A percentile compares a stretch with the other conserved stretches of the same genome.
These are phyloP conservation scores for Trypanosomatidae sp. DNA, from an alignment of 208 protist species.

Conservation along the genomic window DNA sequence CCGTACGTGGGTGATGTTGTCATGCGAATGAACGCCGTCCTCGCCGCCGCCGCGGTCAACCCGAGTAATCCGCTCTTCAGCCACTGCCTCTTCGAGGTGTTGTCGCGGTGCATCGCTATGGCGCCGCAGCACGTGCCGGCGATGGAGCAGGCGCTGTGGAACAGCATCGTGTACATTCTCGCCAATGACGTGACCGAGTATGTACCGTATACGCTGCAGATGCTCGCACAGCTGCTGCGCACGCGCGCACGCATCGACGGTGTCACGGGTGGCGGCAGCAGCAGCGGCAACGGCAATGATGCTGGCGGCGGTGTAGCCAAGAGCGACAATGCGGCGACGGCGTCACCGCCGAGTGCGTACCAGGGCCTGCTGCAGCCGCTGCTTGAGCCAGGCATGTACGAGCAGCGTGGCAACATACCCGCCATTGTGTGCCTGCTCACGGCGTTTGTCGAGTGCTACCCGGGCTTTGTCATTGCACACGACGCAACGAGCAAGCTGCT, in stretches of 20 bases:
- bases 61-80: conserved; percentile 92
- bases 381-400: conserved; percentile 40
- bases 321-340: neutral
- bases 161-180: conserved; percentile 77
- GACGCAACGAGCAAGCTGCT: conserved; percentile 46
- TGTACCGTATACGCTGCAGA: conserved; percentile 94
- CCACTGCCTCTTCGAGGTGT: conserved; percentile 94
- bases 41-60: conserved; percentile 71
- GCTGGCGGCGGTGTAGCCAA: neutral
- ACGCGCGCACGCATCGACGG: conserved; percentile 13
- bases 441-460: conserved; percentile 58
- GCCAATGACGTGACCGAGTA: conserved; percentile 90
- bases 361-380: conserved; percentile 60
- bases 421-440: conserved; percentile 66
- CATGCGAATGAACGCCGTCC: conserved; percentile 18
- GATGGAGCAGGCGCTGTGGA: conserved; percentile 84
- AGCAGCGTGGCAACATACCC: conserved; percentile 61
- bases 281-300: neutral
- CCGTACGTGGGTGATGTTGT: conserved; percentile 57
- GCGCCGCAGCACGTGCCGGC: conserved; percentile 16
- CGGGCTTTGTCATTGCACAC: conserved; percentile 37
- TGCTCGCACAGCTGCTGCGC: conserved; percentile 92
- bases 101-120: conserved; percentile 84
- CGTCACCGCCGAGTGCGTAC: too few species aligned
- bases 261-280: neutral